Percentiles rank a stretch among this genome's conserved stretches.
Evolutionary conservation across 768 basidiomycete species (phyloP).

Genomic region (Piloderma croceum): DNA sequence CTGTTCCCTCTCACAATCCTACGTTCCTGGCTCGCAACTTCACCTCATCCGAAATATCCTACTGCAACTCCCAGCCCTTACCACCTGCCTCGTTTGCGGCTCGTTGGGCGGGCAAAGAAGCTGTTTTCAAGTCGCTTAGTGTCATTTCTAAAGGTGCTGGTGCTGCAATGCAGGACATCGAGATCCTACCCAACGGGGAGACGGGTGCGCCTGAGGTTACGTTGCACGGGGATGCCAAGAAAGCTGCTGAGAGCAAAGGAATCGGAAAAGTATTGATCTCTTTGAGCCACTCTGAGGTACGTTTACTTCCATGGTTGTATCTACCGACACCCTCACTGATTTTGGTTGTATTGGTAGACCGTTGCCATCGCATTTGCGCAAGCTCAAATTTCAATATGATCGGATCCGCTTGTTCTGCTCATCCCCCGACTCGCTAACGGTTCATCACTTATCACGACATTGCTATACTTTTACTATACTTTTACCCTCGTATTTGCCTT

Average conservation of each 20-base stretch:
- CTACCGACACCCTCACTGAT: slow-evolving; percentile 9
- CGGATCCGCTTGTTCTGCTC: too few species aligned
- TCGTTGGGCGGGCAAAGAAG: slow-evolving; percentile 97
- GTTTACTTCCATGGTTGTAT: slow-evolving; percentile 22
- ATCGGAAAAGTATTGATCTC: slow-evolving; percentile 76
- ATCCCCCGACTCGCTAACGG: too few species aligned
- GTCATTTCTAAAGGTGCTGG: slow-evolving; percentile 87
- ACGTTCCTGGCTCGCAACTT: slow-evolving; percentile 91
- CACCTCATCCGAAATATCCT: slow-evolving; percentile 79
- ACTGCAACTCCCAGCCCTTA: slow-evolving; percentile 84
- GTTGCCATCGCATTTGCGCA: slow-evolving; percentile 87
- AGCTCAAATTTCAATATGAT: too few species aligned
- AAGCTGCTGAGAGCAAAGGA: slow-evolving; percentile 65
- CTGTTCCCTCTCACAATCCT: slow-evolving; percentile 84
- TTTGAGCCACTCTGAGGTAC: slow-evolving; percentile 87
- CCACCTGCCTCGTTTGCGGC: slow-evolving; percentile 89
- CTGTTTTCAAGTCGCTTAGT: slow-evolving; percentile 92
- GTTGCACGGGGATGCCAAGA: slow-evolving; percentile 75
- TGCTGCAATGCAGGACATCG: slow-evolving; percentile 96
- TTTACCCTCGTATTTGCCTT: too few species aligned
- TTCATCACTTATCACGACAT: too few species aligned
- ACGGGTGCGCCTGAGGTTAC: slow-evolving; percentile 75
- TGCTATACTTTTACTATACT: too few species aligned
- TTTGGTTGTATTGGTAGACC: slow-evolving; percentile 40
- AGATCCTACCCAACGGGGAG: slow-evolving; percentile 71